A percentile compares a stretch with the other conserved stretches of the same genome.
Evolutionary conservation across 768 basidiomycete species (phyloP).

Genomic region (Hygrophorus pudorinus): DNA sequence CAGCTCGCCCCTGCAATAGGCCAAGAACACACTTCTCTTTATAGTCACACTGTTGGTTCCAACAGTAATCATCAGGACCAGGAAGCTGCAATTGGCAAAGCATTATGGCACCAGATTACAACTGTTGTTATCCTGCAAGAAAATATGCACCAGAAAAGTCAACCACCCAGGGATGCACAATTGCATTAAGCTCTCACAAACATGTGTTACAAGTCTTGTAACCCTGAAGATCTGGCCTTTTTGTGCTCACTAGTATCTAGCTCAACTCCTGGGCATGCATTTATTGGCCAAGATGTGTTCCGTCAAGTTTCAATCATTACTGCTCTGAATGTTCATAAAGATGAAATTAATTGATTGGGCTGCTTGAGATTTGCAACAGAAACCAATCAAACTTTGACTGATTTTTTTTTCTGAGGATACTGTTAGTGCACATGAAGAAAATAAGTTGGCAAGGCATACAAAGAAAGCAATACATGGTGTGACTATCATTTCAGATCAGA

Average conservation of each 20-base stretch:
- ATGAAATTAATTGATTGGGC: constrained; percentile 21
- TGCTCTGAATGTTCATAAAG: too few relatives aligned
- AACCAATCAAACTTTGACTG: constrained; percentile 10
- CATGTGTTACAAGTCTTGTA: constrained; percentile 25
- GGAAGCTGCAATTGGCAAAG: too few relatives aligned
- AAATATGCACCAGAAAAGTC: constrained; percentile 21
- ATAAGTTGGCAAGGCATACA: too few relatives aligned
- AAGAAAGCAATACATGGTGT: neutral
- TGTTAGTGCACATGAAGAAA: neutral
- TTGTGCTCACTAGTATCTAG: constrained; percentile 14
- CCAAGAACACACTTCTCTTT: constrained; percentile 12
- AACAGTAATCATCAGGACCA: constrained; percentile 7
- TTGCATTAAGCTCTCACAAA: constrained; percentile 19
- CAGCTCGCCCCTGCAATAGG: constrained; percentile 17
- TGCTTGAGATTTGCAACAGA: constrained; percentile 21
- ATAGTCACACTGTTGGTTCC: constrained; percentile 6
- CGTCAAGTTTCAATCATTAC: constrained; percentile 26
- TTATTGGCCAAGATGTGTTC: constrained; percentile 12
- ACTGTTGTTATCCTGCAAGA: constrained; percentile 22
- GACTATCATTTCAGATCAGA: too few relatives aligned
- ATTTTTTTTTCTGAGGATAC: constrained; percentile 21
- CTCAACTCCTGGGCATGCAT: constrained; percentile 1
- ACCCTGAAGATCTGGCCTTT: constrained; percentile 21
- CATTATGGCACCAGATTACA: too few relatives aligned
- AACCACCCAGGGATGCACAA: constrained; percentile 16